Evolutionary conservation across 164 flowering plant genomes (phyloP).

Genomic region (Vitis rotundifolia): DNA sequence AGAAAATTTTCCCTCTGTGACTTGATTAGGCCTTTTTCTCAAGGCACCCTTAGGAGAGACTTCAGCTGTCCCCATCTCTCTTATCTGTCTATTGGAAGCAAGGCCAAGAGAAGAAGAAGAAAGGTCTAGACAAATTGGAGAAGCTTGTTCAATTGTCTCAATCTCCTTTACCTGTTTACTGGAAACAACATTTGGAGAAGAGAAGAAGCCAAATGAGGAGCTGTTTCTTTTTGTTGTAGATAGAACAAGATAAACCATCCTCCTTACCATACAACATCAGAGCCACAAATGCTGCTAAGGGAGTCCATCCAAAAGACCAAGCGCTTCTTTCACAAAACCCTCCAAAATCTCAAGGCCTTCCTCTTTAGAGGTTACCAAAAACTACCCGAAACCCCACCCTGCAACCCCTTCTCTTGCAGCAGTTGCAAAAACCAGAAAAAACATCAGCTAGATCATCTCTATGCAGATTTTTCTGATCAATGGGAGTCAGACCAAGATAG

Average conservation of each 20-base stretch:
- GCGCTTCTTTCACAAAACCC: constrained; percentile 22
- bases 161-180: constrained; percentile 14
- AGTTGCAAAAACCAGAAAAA: constrained; percentile 15
- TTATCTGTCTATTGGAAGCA: constrained; percentile 12
- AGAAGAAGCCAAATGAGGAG: constrained; percentile 13
- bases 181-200: constrained; percentile 7
- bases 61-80: constrained; percentile 20
- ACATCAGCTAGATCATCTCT: constrained; percentile 28
- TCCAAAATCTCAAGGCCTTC: constrained; percentile 41
- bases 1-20: neutral
- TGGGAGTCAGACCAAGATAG: constrained; percentile 27
- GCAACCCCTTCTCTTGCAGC: constrained; percentile 38
- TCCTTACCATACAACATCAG: neutral
- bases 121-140: no score
- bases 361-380: constrained; percentile 42
- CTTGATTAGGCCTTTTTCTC: constrained; percentile 15
- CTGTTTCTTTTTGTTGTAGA: constrained; percentile 16
- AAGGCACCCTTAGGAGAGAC: constrained; percentile 15
- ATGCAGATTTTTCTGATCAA: constrained; percentile 26
- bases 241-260: neutral
- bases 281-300: constrained; percentile 22
- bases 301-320: constrained; percentile 27
- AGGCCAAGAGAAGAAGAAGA: neutral
- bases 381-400: constrained; percentile 41
- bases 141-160: constrained; percentile 7